Evolutionary conservation across 2,329 filamentous ascomycete genomes (phyloP), one percentile per base, ranked within the genome.

Genomic region (Mariannaea elegans): DNA sequence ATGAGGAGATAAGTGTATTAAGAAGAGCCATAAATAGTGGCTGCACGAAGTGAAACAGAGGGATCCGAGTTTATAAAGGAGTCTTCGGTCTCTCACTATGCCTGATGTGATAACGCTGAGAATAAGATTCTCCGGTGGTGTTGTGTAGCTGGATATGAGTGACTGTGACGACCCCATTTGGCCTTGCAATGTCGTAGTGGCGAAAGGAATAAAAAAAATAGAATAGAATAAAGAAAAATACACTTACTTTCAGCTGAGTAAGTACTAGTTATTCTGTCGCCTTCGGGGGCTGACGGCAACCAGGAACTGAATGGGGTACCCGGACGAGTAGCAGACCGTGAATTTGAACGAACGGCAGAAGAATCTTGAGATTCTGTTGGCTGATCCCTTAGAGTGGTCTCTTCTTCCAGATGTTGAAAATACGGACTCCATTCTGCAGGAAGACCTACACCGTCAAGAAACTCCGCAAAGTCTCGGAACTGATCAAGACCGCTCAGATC

Each of bases 391-490:
- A 41, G 13, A 2, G 50, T 45, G 7, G 46, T 24, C 64, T 14
- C 9, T 13, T 55, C 36, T 13, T 68, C 64, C 8, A 68, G 68
- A 5, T 68, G 66, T 10, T 76, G 63, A 41, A 78, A 74, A 53
- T 75, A 76, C 0, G 75, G 76, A 46, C 75, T 76, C 76, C 76
- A 77, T 64, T 77, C 75, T 1, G 76, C 72, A 3, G 76, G 74
- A 10, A 78, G 63, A 0, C 76, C 75, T 4, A 77, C 70, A 3
- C 75, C 75, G 6, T 77, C 76, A 2, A 78, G 70, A 29, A 78
- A 78, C 32, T 71, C 72, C 45, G 76, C 74, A 55, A 78, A 78
- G 10, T 77, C 76, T 29, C 72, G 61, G 46, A 78, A 78, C 29
- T 78, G 75, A 23, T 75, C 71, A 27, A 73, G 71, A 3, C 64